phyloP scores from a whole-genome alignment of 2,329 filamentous ascomycete genomes.

The Microdochium trichocladiopsis region DNA sequence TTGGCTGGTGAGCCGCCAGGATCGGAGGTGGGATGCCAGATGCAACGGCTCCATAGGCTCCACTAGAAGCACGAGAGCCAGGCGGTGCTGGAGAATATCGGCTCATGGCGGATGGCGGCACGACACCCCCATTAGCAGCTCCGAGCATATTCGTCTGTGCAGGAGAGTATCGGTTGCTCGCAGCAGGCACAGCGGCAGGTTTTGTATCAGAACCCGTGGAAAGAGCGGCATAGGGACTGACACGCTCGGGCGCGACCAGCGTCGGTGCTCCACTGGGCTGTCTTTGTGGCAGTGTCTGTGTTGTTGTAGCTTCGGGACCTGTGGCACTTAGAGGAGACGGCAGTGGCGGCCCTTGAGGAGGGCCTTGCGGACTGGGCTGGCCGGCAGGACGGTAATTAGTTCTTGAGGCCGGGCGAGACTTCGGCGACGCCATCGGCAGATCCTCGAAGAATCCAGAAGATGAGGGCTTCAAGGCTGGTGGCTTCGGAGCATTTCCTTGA shows the following conservation, averaged over 20 bases:
- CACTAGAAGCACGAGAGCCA: constrained; percentile 27
- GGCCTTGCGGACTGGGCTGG: constrained; percentile 19
- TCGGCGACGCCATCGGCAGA: constrained; percentile 53
- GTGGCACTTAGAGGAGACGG: constrained; percentile 11
- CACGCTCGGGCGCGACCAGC: constrained; percentile 46
- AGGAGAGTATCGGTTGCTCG: constrained; percentile 52
- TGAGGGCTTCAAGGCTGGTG: constrained; percentile 23
- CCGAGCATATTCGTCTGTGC: constrained; percentile 33
- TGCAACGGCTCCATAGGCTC: constrained; percentile 29
- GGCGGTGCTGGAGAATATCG: constrained; percentile 49
- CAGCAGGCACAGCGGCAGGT: constrained; percentile 23
- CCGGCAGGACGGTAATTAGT: constrained; percentile 39
- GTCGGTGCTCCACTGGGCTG: constrained; percentile 20
- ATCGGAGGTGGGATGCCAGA: neutral
- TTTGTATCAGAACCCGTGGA: constrained; percentile 23
- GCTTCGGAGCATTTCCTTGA: constrained; percentile 21
- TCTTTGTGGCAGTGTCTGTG: constrained; percentile 14
- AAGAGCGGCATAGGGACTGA: constrained; percentile 45
- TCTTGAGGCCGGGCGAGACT: constrained; percentile 53
- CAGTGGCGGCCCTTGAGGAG: constrained; percentile 15
- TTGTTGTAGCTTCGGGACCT: constrained; percentile 7
- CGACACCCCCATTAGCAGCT: constrained; percentile 27
- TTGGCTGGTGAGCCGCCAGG: constrained; percentile 43
- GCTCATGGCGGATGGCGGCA: constrained; percentile 29
- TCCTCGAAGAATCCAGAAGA: constrained; percentile 71